A percentile compares a stretch with the other conserved stretches of the same genome.
These are phyloP conservation scores for Plasmodium sp. DNA, from an alignment of 169 alveolate species.

Conservation along the genomic window DNA sequence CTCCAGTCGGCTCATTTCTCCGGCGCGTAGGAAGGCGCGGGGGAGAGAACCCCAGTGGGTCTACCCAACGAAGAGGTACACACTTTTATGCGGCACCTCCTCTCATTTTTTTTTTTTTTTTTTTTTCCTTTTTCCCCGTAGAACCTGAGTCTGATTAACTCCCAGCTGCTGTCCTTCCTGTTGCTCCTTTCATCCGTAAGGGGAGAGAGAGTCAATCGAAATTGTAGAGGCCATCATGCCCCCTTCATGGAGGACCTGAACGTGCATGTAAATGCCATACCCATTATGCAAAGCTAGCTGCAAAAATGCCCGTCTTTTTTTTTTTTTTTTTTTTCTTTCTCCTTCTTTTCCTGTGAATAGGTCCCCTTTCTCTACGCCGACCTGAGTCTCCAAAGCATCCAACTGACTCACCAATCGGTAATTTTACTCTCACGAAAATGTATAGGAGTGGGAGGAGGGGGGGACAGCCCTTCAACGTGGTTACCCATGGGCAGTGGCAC, in stretches of 20 bases:
- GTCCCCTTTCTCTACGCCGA: slow-evolving; percentile 16
- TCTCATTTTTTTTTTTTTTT: neutral
- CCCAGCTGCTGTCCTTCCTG: slow-evolving; percentile 9
- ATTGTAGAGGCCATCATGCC: neutral
- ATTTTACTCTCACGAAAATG: neutral
- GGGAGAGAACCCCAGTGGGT: neutral
- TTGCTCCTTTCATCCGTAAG: slow-evolving; percentile 30
- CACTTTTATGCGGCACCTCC: neutral
- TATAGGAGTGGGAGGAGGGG: neutral
- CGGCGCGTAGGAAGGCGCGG: neutral
- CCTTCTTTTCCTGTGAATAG: neutral
- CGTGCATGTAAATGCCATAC: neutral
- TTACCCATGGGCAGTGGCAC: neutral
- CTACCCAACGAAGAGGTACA: neutral
- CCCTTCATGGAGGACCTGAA: neutral
- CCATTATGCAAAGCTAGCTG: neutral
- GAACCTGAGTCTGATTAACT: slow-evolving; percentile 19
- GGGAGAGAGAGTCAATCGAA: neutral
- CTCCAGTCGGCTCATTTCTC: neutral
- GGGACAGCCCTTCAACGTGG: neutral
- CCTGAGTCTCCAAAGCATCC: slow-evolving; percentile 40
- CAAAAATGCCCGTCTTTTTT: neutral
- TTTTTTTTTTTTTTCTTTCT: neutral
- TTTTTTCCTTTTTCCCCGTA: neutral
- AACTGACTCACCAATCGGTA: slow-evolving; percentile 39